phyloP scores from a whole-genome alignment of 495 filamentous ascomycete genomes.

The Aspergillus leporis region DNA sequence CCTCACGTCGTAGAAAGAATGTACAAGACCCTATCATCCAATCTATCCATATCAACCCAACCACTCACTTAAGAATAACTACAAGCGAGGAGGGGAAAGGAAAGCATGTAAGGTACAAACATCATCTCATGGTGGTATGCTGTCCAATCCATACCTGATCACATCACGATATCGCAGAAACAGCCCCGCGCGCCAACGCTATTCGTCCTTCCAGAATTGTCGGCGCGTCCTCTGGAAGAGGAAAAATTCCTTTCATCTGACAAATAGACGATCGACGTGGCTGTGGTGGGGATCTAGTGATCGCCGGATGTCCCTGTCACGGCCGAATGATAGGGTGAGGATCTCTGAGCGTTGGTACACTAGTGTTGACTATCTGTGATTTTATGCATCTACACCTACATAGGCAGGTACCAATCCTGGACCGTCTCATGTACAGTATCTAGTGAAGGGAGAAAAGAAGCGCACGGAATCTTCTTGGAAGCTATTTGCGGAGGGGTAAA shows the following conservation, averaged over 20 bases:
- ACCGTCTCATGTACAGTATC: not conserved
- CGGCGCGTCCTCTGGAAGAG: not conserved
- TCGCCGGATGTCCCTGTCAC: constrained; percentile 4
- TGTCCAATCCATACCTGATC: constrained; percentile 3
- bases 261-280: constrained; percentile 8
- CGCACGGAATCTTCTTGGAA: not conserved
- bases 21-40: not conserved
- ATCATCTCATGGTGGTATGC: not conserved
- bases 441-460: not conserved
- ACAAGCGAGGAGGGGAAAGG: not conserved
- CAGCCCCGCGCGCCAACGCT: not conserved
- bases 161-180: not conserved
- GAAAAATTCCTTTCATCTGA: constrained; percentile 1
- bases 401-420: constrained; percentile 3
- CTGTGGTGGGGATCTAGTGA: not conserved
- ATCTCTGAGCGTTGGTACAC: constrained; percentile 4
- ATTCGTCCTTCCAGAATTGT: constrained; percentile 8
- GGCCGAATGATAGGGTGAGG: constrained; percentile 8
- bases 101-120: constrained; percentile 1
- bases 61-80: not conserved
- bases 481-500: not conserved
- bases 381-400: constrained; percentile 9
- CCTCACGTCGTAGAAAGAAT: not conserved
- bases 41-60: not conserved
- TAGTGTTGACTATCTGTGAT: constrained; percentile 10